Percentiles rank a stretch among this genome's conserved stretches.
phyloP scores from a whole-genome alignment of 768 basidiomycete species.

The Kondoa malvinella region DNA sequence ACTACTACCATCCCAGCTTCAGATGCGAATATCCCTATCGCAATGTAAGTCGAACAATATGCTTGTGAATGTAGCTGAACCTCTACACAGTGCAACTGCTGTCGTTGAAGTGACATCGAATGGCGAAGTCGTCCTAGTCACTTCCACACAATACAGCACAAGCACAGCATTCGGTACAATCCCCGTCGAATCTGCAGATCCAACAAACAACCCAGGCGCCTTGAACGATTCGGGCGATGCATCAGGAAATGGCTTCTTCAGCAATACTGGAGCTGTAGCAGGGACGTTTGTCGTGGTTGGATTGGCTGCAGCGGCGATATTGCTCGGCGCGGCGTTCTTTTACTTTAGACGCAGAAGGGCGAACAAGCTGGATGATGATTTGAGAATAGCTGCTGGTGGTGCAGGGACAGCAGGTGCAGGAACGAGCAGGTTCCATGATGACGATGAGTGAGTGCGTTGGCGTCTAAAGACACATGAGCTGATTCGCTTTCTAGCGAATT shows the following conservation, averaged over 20 bases:
- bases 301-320: conserved; percentile 42
- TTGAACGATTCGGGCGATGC: conserved; percentile 14
- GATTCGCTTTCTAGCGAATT: conserved; percentile 1
- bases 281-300: conserved; percentile 63
- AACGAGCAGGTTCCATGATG: conserved; percentile 22
- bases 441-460: conserved; percentile 18
- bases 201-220: neutral
- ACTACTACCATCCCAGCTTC: neutral
- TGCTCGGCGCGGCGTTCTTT: conserved; percentile 38
- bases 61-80: neutral
- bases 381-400: conserved; percentile 25
- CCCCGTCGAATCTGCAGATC: neutral
- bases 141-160: conserved; percentile 12
- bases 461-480: neutral
- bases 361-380: conserved; percentile 31
- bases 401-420: conserved; percentile 27
- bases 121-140: conserved; percentile 20
- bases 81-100: neutral
- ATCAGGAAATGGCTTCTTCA: conserved; percentile 46
- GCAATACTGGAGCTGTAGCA: conserved; percentile 51
- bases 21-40: neutral
- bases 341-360: conserved; percentile 30
- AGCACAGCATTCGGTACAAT: conserved; percentile 6
- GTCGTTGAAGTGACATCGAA: conserved; percentile 15
- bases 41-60: neutral